phyloP scores from a whole-genome alignment of 2,329 filamentous ascomycete genomes.

The Ceratocystiopsis minuta region DNA sequence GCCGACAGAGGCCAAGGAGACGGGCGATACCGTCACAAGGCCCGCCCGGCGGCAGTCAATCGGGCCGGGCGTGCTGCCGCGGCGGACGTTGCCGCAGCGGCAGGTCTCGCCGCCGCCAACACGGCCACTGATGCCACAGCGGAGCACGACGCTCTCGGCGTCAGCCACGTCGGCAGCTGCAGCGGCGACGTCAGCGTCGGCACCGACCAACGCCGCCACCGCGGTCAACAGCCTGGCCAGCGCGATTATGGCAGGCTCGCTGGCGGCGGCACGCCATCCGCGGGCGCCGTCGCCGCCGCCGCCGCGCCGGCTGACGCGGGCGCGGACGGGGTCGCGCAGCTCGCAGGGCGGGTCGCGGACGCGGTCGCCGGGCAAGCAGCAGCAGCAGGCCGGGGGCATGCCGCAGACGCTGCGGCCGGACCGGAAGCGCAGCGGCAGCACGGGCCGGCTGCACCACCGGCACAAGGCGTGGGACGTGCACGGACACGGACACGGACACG shows the following conservation, averaged over 20 bases:
- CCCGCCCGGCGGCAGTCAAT: too few relatives aligned
- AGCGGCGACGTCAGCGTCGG: not conserved
- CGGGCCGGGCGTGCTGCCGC: too few relatives aligned
- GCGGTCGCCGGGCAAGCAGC: conserved; percentile 2
- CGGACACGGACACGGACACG: conserved; percentile 34
- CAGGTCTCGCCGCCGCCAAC: not conserved
- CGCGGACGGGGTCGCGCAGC: too few relatives aligned
- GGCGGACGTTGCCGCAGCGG: too few relatives aligned
- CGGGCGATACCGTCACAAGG: too few relatives aligned
- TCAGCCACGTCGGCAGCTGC: not conserved
- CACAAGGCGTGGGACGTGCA: too few relatives aligned
- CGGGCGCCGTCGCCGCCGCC: conserved; percentile 15
- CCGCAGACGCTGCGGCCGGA: not conserved
- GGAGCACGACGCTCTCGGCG: not conserved
- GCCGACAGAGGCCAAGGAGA: too few relatives aligned
- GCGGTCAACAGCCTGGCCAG: conserved; percentile 49
- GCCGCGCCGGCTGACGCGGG: conserved; percentile 11
- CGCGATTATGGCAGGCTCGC: conserved; percentile 57
- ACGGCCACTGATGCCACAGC: too few relatives aligned
- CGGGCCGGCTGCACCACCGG: conserved; percentile 42
- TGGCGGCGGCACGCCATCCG: conserved; percentile 44
- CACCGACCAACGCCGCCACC: conserved; percentile 12
- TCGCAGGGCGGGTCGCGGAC: too few relatives aligned
- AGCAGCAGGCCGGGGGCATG: conserved; percentile 14
- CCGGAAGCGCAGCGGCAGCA: conserved; percentile 16